Conservation (phyloP, 148 eudicot genomes). For the Oxyria digyna region DNA sequence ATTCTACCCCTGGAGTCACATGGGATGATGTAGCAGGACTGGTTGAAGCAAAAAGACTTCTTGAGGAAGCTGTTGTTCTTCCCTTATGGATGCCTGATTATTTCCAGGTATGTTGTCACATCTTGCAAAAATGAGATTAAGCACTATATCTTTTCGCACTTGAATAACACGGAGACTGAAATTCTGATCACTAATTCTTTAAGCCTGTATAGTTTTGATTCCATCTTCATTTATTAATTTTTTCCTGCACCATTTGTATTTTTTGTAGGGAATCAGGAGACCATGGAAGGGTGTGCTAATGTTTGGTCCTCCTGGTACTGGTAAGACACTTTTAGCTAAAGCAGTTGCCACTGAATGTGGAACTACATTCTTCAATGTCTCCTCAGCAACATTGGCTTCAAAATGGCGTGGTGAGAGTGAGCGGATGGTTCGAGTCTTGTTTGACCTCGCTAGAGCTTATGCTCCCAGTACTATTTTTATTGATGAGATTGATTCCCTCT, state of each 20-base stretch:
- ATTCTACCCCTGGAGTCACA: slow-evolving; percentile 84
- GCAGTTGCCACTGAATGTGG: slow-evolving; percentile 99
- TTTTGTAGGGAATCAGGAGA: slow-evolving; percentile 80
- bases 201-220: not conserved
- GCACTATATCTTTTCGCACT: slow-evolving; percentile 1
- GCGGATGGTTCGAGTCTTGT: slow-evolving; percentile 88
- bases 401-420: slow-evolving; percentile 99
- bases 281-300: slow-evolving; percentile 99
- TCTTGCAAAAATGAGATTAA: not conserved
- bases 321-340: slow-evolving; percentile 96
- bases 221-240: not conserved
- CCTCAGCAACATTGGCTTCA: slow-evolving; percentile 95
- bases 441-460: slow-evolving; percentile 96
- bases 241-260: not conserved
- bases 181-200: not conserved
- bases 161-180: not conserved
- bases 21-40: slow-evolving; percentile 99
- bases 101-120: slow-evolving; percentile 59
- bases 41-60: slow-evolving; percentile 92
- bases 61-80: slow-evolving; percentile 99
- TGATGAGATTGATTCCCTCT: slow-evolving; percentile 98
- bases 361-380: slow-evolving; percentile 93
- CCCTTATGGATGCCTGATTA: slow-evolving; percentile 99
- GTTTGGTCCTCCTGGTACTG: slow-evolving; percentile 99
- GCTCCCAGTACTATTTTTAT: slow-evolving; percentile 98